Evolutionary conservation across 371 early-diverging fungal genomes (phyloP), one percentile per base, ranked within the genome.

Genomic region (Globomyces sp.): DNA sequence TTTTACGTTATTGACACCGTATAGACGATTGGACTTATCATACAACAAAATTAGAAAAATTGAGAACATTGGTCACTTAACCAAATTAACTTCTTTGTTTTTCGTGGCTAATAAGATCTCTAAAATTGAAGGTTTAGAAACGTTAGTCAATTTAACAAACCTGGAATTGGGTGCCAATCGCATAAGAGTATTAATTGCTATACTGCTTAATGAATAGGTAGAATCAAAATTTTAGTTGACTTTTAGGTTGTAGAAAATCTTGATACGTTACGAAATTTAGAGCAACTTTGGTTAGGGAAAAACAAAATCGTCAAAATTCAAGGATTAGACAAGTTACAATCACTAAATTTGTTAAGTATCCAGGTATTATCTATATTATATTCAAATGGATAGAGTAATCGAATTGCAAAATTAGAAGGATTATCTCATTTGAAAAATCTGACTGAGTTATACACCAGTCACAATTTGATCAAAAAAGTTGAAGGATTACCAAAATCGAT

Each of bases 281-380:
- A 88, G 60, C 85, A 96, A 75, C 85, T 98, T 11, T 97, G 94
- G 90, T 79, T 98, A 46, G 97, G 99, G 41, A 98, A 98, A 74
- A 98, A 98, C 83, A 98, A 97, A 77, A 94, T 98, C 41, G 78
- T 85, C 1, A 81, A 84, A 67, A n/a, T 66, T 40, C 57, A 69
- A 58, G 68, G 72, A 34, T 57, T 77, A 49, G 64, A 68, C 0
- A 77, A 77, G 49, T 75, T 98, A 57, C 70, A 78, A 44, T 89
- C 87, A 43, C 78, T 97, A 66, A 86, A 83, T 47, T 78, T 93
- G 37, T 77, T 95, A 39, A 90, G 91, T 69, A 91, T 96, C 40
- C 96, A 92, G 74, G 82, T 79, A 44, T 24, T 24, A 24, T 24
- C 24, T 24, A 24, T 24, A 63, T 9, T 53, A 11, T 6, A 45